Percentiles rank a stretch among this genome's conserved stretches.
phyloP scores from a whole-genome alignment of 2,329 filamentous ascomycete species.

The Paracorniculantispora psalliotae region DNA sequence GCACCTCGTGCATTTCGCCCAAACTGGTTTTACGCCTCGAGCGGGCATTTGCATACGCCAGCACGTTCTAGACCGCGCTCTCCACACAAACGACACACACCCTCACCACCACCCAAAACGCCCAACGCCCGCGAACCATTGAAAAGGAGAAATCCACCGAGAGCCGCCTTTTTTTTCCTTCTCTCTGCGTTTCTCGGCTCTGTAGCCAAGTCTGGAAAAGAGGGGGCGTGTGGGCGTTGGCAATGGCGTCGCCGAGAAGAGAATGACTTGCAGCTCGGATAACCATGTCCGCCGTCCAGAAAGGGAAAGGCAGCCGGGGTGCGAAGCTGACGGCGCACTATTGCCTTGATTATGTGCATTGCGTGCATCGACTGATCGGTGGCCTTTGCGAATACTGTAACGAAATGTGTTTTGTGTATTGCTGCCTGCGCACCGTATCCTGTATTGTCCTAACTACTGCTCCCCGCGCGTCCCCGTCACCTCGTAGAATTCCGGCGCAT shows the following conservation, averaged over 20 bases:
- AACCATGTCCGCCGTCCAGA: constrained; percentile 5
- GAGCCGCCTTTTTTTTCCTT: neutral
- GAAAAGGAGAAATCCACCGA: constrained; percentile 2
- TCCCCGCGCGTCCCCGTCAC: constrained; percentile 32
- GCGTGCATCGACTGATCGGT: too few relatives aligned
- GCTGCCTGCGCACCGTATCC: neutral
- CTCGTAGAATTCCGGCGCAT: constrained; percentile 78
- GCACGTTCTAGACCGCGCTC: neutral
- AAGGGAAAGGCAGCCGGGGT: neutral
- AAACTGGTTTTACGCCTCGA: too few relatives aligned
- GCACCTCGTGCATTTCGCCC: too few relatives aligned
- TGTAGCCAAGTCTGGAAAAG: neutral
- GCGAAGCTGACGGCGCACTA: neutral
- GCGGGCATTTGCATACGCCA: neutral
- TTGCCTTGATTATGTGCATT: neutral
- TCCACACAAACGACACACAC: neutral
- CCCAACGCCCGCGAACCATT: neutral
- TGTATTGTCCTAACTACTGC: constrained; percentile 8
- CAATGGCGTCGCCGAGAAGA: neutral
- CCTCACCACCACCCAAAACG: neutral
- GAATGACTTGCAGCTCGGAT: constrained; percentile 9
- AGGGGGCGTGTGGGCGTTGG: neutral
- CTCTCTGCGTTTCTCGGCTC: neutral
- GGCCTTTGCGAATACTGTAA: neutral
- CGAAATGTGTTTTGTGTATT: neutral